Evolutionary conservation across 805 yeast species (phyloP).

Genomic region (Saccharomycopsis selenospora): DNA sequence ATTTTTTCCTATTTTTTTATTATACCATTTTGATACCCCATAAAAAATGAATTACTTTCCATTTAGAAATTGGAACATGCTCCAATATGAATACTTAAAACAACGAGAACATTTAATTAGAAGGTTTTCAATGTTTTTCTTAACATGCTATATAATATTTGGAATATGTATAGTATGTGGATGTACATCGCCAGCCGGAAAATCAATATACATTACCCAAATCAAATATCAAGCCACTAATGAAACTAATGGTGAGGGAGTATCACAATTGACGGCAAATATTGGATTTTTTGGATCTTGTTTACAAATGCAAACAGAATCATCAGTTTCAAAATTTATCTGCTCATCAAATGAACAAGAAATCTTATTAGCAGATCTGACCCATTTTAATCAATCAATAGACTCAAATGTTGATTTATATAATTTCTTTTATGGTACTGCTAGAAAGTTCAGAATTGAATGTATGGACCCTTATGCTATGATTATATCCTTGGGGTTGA

Average conservation of each 20-base stretch:
- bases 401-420: conserved; percentile 13
- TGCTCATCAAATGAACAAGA: conserved; percentile 19
- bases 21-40: no score
- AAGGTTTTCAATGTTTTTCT: conserved; percentile 8
- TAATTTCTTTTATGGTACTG: conserved; percentile 22
- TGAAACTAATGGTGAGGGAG: conserved; percentile 9
- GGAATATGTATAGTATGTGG: conserved; percentile 19
- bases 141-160: conserved; percentile 15
- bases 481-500: conserved; percentile 16
- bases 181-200: conserved; percentile 14
- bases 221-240: conserved; percentile 15
- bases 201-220: conserved; percentile 12
- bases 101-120: conserved; percentile 5
- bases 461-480: conserved; percentile 20
- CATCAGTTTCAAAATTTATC: neutral
- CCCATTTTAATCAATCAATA: conserved; percentile 10
- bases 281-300: conserved; percentile 20
- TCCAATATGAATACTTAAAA: neutral
- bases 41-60: neutral
- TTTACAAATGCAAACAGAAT: conserved; percentile 8
- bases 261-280: conserved; percentile 7
- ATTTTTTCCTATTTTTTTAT: no score
- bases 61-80: neutral
- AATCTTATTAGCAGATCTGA: conserved; percentile 12
- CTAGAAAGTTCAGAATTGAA: conserved; percentile 15